Percentiles rank a stretch among this genome's conserved stretches.
Conservation (phyloP, 768 basidiomycete species). For the Pleurotus pulmonarius region DNA sequence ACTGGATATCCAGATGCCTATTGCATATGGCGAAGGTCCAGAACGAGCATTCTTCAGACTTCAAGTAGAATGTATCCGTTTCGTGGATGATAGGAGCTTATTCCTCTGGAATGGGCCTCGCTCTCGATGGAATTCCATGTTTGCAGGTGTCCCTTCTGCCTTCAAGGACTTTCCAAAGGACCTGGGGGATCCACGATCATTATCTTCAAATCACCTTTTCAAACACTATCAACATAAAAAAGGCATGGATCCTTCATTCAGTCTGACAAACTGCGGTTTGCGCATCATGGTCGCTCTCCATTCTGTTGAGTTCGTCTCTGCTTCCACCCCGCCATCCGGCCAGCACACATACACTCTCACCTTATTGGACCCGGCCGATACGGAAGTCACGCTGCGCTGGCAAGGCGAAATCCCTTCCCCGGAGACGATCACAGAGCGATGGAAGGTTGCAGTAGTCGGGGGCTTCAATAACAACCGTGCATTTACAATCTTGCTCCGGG, state of each 20-base stretch:
- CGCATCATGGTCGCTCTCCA: background rate
- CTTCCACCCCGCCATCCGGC: background rate
- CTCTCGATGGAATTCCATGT: background rate
- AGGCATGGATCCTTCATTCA: background rate
- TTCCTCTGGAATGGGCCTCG: background rate
- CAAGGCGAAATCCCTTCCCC: background rate
- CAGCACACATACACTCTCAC: background rate
- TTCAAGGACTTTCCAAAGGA: slow-evolving; percentile 25
- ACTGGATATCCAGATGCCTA: background rate
- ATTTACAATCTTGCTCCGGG: background rate
- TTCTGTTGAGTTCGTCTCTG: background rate
- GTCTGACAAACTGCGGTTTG: background rate
- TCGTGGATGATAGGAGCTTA: background rate
- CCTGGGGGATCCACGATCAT: background rate
- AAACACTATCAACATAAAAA: too few species aligned
- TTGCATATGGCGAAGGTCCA: slow-evolving; percentile 1
- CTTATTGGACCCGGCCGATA: background rate
- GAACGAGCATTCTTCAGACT: background rate
- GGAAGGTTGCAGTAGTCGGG: background rate
- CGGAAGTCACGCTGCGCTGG: background rate
- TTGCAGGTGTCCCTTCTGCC: slow-evolving; percentile 10
- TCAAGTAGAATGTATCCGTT: background rate
- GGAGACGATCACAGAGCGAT: background rate
- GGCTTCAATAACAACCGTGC: background rate
- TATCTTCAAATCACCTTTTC: background rate